Evolutionary conservation across 2,329 filamentous ascomycete species (phyloP).

Genomic region (Ceratocystis lukuohia): DNA sequence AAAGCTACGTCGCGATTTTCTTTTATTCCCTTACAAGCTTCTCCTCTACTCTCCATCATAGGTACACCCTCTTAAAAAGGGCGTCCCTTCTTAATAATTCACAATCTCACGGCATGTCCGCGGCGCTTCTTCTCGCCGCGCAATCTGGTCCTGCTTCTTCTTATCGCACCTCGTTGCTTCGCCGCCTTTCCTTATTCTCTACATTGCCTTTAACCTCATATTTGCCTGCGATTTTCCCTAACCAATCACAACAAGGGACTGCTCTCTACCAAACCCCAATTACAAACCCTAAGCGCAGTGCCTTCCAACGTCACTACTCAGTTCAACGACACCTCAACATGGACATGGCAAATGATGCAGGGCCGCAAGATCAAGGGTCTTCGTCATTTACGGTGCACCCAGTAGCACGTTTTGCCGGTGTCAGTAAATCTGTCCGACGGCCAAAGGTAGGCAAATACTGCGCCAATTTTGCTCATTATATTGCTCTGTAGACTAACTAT

Average conservation of each 20-base stretch:
- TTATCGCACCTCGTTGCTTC: not conserved
- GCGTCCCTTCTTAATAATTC: too few relatives aligned
- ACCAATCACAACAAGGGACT: not conserved
- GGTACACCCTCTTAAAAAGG: not conserved
- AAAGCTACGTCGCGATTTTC: too few relatives aligned
- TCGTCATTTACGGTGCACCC: conserved; percentile 51
- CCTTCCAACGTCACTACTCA: not conserved
- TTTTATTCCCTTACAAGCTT: not conserved
- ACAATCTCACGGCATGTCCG: not conserved
- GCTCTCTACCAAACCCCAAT: not conserved
- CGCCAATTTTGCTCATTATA: too few relatives aligned
- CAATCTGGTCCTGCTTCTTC: not conserved
- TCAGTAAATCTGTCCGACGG: conserved; percentile 57
- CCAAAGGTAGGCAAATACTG: conserved; percentile 43
- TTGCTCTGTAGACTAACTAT: too few relatives aligned
- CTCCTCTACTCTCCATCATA: not conserved
- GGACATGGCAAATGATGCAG: not conserved
- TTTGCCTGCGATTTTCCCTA: not conserved
- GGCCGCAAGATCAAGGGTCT: not conserved
- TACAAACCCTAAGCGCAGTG: not conserved
- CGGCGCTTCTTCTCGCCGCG: not conserved
- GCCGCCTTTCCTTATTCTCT: not conserved
- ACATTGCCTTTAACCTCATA: not conserved
- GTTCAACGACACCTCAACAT: not conserved
- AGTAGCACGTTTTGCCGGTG: conserved; percentile 52